A percentile compares a stretch with the other conserved stretches of the same genome.
Evolutionary conservation across 257 asterid genomes (phyloP).

Genomic region (Catharanthus roseus): DNA sequence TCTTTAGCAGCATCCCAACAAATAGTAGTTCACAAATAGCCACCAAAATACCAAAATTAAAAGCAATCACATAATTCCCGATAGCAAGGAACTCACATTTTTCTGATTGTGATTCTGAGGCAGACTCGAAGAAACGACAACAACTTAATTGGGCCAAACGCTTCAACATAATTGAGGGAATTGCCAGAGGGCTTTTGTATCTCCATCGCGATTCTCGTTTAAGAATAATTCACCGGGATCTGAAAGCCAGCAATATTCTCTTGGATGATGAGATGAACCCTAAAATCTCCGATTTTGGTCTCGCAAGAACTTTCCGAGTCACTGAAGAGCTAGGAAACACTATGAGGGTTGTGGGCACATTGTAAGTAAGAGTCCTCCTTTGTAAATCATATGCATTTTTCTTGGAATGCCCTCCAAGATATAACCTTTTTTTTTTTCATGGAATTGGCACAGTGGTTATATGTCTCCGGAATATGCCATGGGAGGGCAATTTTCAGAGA

Average conservation of each 20-base stretch:
- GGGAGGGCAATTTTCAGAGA: conserved; percentile 33
- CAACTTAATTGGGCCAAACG: conserved; percentile 38
- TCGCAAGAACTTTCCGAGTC: conserved; percentile 35
- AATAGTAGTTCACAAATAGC: neutral
- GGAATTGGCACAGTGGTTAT: conserved; percentile 32
- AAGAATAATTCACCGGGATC: conserved; percentile 42
- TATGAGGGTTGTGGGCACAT: conserved; percentile 40
- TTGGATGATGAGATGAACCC: conserved; percentile 43
- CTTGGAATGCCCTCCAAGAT: no score
- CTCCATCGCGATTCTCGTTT: conserved; percentile 45
- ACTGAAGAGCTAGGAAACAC: conserved; percentile 40
- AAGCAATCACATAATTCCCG: neutral
- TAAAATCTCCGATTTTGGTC: conserved; percentile 54
- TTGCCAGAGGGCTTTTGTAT: conserved; percentile 39
- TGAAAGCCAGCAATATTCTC: conserved; percentile 38
- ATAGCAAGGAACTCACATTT: neutral
- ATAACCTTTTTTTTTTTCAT: no score
- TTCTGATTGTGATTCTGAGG: neutral
- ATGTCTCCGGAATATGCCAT: conserved; percentile 44
- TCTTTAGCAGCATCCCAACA: neutral
- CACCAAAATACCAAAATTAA: no score
- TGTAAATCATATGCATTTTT: neutral
- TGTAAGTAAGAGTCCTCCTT: conserved; percentile 37
- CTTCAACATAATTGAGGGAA: conserved; percentile 37
- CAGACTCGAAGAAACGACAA: conserved; percentile 11